Evolutionary conservation across 2,329 filamentous ascomycete species (phyloP).

Genomic region (Zymoseptoria brevis): DNA sequence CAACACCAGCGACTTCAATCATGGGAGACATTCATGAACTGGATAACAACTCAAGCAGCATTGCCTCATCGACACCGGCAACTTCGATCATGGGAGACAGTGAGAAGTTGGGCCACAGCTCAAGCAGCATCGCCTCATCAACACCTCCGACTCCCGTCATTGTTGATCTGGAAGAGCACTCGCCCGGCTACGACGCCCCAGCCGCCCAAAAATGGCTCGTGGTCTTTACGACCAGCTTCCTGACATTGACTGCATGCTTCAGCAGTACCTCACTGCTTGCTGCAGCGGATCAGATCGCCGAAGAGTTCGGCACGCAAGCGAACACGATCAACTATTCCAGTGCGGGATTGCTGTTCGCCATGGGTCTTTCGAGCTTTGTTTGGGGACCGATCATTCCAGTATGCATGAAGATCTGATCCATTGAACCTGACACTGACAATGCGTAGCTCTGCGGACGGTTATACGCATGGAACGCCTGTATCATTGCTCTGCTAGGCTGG

Average conservation of each 20-base stretch:
- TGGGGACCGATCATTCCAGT: constrained; percentile 56
- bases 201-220: constrained; percentile 49
- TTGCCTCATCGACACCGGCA: no score
- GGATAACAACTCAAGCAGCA: no score
- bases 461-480: constrained; percentile 47
- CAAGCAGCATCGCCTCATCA: constrained; percentile 1
- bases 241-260: constrained; percentile 63
- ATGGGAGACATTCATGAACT: background rate
- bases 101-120: background rate
- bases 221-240: constrained; percentile 60
- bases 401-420: constrained; percentile 3
- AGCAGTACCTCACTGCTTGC: constrained; percentile 64
- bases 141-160: constrained; percentile 2
- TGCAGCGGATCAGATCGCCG: constrained; percentile 62
- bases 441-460: constrained; percentile 33
- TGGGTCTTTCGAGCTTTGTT: constrained; percentile 59
- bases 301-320: constrained; percentile 54
- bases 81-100: background rate
- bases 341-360: constrained; percentile 60
- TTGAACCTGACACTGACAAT: background rate
- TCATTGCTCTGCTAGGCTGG: constrained; percentile 54
- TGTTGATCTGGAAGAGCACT: constrained; percentile 8
- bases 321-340: constrained; percentile 64
- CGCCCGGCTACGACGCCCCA: constrained; percentile 14
- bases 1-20: constrained; percentile 3